A percentile compares a stretch with the other conserved stretches of the same genome.
These are phyloP conservation scores for Jatropha podagrica DNA, from an alignment of 441 rosid genomes.

Conservation along the genomic window DNA sequence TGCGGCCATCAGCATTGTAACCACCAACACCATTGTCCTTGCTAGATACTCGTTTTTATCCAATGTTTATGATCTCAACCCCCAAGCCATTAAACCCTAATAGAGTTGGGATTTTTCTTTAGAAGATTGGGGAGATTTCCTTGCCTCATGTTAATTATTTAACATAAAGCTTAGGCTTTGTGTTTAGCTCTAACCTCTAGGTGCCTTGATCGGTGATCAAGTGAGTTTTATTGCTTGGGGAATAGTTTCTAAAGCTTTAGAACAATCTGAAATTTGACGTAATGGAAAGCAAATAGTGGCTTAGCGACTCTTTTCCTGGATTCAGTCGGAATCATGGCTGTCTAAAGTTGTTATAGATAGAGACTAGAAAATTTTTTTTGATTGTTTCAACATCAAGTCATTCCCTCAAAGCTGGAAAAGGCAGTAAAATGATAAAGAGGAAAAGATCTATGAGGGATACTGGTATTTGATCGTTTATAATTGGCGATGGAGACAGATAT, in stretches of 20 bases:
- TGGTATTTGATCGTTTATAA: not conserved
- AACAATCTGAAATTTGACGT: not conserved
- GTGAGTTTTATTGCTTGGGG: not conserved
- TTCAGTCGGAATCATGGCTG: not conserved
- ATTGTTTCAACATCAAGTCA: constrained; percentile 1
- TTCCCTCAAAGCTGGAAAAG: not conserved
- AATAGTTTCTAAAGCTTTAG: not conserved
- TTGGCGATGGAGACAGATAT: not conserved
- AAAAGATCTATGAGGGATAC: not conserved
- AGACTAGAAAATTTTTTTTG: not conserved
- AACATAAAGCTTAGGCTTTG: not conserved
- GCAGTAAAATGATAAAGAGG: not conserved
- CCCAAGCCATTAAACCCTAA: not conserved
- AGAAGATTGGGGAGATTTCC: not conserved
- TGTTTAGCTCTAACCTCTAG: not conserved
- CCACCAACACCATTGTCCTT: not conserved
- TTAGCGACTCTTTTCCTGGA: not conserved
- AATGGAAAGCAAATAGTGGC: not conserved
- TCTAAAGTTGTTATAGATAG: constrained; percentile 7
- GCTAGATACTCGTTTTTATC: not conserved
- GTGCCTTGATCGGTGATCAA: not conserved
- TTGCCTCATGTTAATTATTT: too few relatives aligned
- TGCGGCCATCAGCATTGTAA: not conserved
- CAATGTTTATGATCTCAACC: not conserved
- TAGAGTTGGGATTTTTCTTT: not conserved